Conservation (phyloP, 768 basidiomycete genomes). For the Sarcomyxa edulis region DNA sequence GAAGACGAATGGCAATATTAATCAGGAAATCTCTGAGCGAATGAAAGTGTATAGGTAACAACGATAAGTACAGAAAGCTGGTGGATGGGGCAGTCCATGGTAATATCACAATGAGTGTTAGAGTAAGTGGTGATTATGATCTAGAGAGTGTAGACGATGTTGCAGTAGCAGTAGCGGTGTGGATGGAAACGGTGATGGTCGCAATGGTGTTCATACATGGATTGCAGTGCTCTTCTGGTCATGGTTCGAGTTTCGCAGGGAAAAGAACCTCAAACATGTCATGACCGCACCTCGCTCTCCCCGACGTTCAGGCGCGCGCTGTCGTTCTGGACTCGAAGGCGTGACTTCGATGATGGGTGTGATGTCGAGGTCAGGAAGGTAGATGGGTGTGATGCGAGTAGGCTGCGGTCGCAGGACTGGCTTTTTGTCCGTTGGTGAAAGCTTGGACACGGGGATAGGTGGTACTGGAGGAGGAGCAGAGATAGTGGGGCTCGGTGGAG, state of each 20-base stretch:
- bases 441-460: slow-evolving; percentile 43
- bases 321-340: slow-evolving; percentile 4
- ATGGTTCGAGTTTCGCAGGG: slow-evolving; percentile 33
- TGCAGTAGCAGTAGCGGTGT: too few relatives aligned
- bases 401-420: slow-evolving; percentile 20
- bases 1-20: too few relatives aligned
- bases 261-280: slow-evolving; percentile 47
- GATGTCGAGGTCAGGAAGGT: slow-evolving; percentile 25
- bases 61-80: too few relatives aligned
- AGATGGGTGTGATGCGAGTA: slow-evolving; percentile 21
- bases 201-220: too few relatives aligned
- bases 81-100: too few relatives aligned
- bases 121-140: too few relatives aligned
- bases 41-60: too few relatives aligned
- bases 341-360: slow-evolving; percentile 14
- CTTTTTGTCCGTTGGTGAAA: slow-evolving; percentile 30
- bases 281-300: slow-evolving; percentile 31
- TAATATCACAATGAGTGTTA: too few relatives aligned
- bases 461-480: slow-evolving; percentile 50
- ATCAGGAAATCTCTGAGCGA: too few relatives aligned
- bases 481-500: slow-evolving; percentile 42
- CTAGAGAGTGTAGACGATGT: too few relatives aligned
- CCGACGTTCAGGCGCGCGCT: slow-evolving; percentile 10
- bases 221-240: too few relatives aligned
- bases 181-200: too few relatives aligned